A percentile compares a stretch with the other conserved stretches of the same genome.
phyloP scores from a whole-genome alignment of 2,329 filamentous ascomycete species.

The Acephala macrosclerotiorum region DNA sequence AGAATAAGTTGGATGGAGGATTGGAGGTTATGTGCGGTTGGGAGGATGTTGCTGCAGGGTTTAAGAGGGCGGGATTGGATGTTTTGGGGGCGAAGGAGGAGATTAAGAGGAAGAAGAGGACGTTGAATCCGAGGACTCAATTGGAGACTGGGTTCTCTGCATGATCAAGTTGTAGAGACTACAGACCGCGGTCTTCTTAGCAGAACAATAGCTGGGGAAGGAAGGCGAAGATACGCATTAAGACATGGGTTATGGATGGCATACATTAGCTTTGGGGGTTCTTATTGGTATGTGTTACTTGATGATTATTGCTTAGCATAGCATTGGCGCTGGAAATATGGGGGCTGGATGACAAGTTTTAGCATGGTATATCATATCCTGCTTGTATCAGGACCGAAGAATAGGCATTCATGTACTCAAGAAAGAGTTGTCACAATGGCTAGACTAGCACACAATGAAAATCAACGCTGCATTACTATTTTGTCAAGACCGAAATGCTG shows the following conservation, averaged over 20 bases:
- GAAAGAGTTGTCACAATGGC: no score
- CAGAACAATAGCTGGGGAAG: not conserved
- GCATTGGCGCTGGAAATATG: not conserved
- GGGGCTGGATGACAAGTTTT: not conserved
- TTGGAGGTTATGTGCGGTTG: slow-evolving; percentile 35
- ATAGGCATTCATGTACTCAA: no score
- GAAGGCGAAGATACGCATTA: not conserved
- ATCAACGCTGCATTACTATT: no score
- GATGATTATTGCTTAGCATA: slow-evolving; percentile 1
- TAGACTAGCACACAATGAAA: no score
- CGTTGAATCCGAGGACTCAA: slow-evolving; percentile 18
- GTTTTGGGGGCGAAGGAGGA: not conserved
- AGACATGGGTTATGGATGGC: not conserved
- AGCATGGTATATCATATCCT: no score
- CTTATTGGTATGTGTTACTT: not conserved
- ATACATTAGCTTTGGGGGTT: not conserved
- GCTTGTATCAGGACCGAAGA: no score
- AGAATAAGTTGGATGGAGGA: slow-evolving; percentile 25
- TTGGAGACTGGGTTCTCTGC: slow-evolving; percentile 16
- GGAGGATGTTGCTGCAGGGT: slow-evolving; percentile 30
- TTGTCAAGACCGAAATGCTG: no score
- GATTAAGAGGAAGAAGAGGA: slow-evolving; percentile 19
- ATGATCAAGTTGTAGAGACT: not conserved
- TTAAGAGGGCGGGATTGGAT: slow-evolving; percentile 25
- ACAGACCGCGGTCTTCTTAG: no score